These are phyloP conservation scores for Nasturtium officinale DNA, from an alignment of 345 rosid species.

Conservation along the genomic window DNA sequence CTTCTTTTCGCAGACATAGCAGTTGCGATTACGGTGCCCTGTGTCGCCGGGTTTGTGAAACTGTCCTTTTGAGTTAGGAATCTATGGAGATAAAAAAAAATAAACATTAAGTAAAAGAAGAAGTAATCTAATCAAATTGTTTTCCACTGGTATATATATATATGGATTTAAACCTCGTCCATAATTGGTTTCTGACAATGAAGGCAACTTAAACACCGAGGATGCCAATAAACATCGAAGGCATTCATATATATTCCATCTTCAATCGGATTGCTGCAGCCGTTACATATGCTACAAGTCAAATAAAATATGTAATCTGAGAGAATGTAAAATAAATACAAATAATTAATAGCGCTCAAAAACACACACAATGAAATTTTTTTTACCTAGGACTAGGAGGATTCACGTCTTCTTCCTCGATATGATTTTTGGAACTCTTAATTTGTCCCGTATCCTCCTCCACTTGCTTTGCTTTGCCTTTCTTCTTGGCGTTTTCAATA, in stretches of 20 bases:
- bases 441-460: conserved; percentile 28
- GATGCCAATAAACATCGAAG: conserved; percentile 75
- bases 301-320: background rate
- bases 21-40: no score
- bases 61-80: background rate
- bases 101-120: background rate
- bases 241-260: conserved; percentile 59
- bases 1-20: conserved; percentile 27
- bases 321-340: background rate
- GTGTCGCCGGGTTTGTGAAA: background rate
- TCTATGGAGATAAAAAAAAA: background rate
- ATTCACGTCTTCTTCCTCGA: background rate
- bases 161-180: conserved; percentile 52
- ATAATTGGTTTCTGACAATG: conserved; percentile 58
- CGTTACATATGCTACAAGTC: conserved; percentile 54
- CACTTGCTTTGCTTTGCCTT: background rate
- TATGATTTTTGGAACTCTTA: background rate
- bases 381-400: conserved; percentile 30
- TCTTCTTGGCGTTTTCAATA: background rate
- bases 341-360: background rate
- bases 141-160: background rate
- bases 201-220: conserved; percentile 66
- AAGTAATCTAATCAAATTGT: background rate
- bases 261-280: conserved; percentile 59
- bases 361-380: conserved; percentile 12